phyloP scores from a whole-genome alignment of 129 eudicot species.

The Centrapalus pauciflorus region DNA sequence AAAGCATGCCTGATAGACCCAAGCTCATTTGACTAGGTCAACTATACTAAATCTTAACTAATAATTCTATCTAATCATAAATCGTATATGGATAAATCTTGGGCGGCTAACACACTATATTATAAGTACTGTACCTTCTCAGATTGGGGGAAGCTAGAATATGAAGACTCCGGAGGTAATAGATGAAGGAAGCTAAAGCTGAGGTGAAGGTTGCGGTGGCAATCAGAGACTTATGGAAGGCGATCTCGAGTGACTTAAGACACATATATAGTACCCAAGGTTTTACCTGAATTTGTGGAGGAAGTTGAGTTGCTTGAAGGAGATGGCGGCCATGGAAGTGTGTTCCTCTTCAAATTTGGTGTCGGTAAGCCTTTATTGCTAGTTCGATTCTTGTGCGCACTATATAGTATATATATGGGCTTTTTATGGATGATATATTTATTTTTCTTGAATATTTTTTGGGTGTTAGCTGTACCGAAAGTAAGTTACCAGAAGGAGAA shows the following conservation, averaged over 20 bases:
- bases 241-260: slow-evolving; percentile 16
- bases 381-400: too few relatives aligned
- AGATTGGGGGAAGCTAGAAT: too few relatives aligned
- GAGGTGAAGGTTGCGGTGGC: slow-evolving; percentile 26
- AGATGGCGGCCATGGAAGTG: slow-evolving; percentile 31
- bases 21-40: too few relatives aligned
- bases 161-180: background rate
- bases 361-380: too few relatives aligned
- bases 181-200: slow-evolving; percentile 22
- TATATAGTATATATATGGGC: too few relatives aligned
- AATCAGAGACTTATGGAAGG: slow-evolving; percentile 24
- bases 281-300: slow-evolving; percentile 17
- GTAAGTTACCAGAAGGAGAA: slow-evolving; percentile 38
- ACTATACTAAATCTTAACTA: too few relatives aligned
- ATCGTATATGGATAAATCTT: background rate
- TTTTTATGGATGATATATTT: too few relatives aligned
- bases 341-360: slow-evolving; percentile 29
- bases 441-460: background rate
- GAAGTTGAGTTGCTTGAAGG: slow-evolving; percentile 29
- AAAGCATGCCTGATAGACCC: too few relatives aligned
- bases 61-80: too few relatives aligned
- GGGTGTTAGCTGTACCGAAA: slow-evolving; percentile 16
- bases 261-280: background rate
- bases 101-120: background rate
- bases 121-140: background rate